Evolutionary conservation across 1,284 basidiomycete genomes (phyloP), one percentile per base, ranked within the genome.

Genomic region (Nidula niveotomentosa): DNA sequence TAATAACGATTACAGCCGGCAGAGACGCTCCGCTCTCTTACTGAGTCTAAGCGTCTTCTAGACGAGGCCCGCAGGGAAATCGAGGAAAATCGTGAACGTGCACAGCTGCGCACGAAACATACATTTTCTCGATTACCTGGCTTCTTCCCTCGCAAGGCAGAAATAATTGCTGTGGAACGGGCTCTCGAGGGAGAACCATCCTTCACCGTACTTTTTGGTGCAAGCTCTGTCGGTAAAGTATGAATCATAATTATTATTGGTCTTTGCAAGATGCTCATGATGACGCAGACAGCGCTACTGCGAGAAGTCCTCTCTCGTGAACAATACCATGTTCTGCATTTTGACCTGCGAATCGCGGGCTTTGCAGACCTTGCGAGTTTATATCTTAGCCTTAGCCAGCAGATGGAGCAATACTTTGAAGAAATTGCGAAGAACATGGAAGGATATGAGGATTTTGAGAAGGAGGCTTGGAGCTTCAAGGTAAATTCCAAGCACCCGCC

Each of bases 351-450:
- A 13, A 91, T 93, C 50, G 83, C 91, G 5, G 91, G 91, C 0
- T 93, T 93, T 62, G 89, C 90, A 1, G 91, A 93, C 64, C 73
- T 93, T 5, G 70, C 80, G 0, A 90, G 90, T 62, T 74, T 93
- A 30, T 93, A 92, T 64, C 78, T 78, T 64, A 86, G 88, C 55
- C 74, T 93, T 34, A 87, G 86, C 59, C 78, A 83, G 51, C 91
- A 92, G 67, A 90, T 93, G 85, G 90, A 93, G 62, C 80, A 81
- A 43, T 93, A 85, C 63, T 93, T 92, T 58, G 83, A 85, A 60
- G 76, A 78, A 36, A 78, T 93, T 17, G 77, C 83, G 1, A 71
- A 70, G n/a, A 70, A 70, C 36, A 75, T 86, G 70, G 78, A 79
- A 34, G 91, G 91, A 0, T 91, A 88, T 60, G 80, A 86, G 13